Conservation (phyloP, 2,329 filamentous ascomycete species). For the Aschersonia sp. region DNA sequence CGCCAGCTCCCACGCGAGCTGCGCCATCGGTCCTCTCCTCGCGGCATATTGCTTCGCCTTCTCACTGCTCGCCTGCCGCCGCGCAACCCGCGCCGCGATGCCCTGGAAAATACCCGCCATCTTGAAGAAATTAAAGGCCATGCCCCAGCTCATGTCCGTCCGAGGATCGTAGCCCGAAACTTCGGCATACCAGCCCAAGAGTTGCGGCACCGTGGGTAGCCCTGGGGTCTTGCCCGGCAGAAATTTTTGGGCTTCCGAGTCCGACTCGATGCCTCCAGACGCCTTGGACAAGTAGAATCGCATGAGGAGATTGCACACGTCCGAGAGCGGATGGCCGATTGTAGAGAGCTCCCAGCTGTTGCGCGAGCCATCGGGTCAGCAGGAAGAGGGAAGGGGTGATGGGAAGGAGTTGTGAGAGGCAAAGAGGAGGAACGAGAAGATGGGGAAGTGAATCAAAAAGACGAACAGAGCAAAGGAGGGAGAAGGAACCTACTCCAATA, state of each 20-base stretch:
- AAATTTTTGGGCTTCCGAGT: slow-evolving; percentile 32
- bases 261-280: slow-evolving; percentile 10
- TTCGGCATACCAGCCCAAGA: slow-evolving; percentile 25
- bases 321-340: slow-evolving; percentile 86
- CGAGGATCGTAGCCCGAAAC: slow-evolving; percentile 57
- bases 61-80: slow-evolving; percentile 78
- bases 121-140: slow-evolving; percentile 48
- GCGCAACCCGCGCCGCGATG: slow-evolving; percentile 77
- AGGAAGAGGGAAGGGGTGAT: not conserved
- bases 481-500: slow-evolving; percentile 53
- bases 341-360: slow-evolving; percentile 91
- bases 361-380: not conserved
- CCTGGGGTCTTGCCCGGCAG: slow-evolving; percentile 49
- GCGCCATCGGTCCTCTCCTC: slow-evolving; percentile 57
- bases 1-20: slow-evolving; percentile 66
- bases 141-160: slow-evolving; percentile 44
- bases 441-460: too few relatives aligned
- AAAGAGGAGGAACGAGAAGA: too few relatives aligned
- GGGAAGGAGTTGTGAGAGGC: too few relatives aligned
- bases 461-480: not conserved
- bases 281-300: slow-evolving; percentile 23
- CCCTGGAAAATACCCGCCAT: slow-evolving; percentile 60
- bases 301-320: slow-evolving; percentile 62
- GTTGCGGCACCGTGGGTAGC: slow-evolving; percentile 30
- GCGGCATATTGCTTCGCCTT: slow-evolving; percentile 60